Conservation (phyloP, 108 stramenopile genomes). For the Nitzschia palea region DNA sequence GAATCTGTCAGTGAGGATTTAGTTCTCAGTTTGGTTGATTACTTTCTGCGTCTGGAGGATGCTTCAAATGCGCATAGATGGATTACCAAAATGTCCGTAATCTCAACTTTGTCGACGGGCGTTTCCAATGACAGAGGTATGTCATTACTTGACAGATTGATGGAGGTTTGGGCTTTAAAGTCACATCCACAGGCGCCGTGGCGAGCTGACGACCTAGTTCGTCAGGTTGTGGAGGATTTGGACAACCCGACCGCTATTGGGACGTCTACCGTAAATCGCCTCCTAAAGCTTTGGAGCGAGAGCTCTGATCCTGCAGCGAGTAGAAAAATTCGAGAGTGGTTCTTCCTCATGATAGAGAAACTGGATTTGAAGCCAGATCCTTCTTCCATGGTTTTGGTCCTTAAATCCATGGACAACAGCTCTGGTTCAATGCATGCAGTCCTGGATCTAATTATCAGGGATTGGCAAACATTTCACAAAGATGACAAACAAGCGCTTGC, state of each 20-base stretch:
- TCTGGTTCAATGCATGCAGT: neutral
- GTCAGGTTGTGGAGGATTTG: slow-evolving; percentile 5
- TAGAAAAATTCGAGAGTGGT: slow-evolving; percentile 35
- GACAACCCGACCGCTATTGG: neutral
- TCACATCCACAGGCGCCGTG: slow-evolving; percentile 17
- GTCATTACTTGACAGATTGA: slow-evolving; percentile 3
- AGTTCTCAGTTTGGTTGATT: slow-evolving; percentile 19
- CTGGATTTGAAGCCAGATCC: slow-evolving; percentile 11
- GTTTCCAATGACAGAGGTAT: neutral
- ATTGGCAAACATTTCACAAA: slow-evolving; percentile 4
- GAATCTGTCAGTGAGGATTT: slow-evolving; percentile 5
- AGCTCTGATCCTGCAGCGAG: slow-evolving; percentile 13
- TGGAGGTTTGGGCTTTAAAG: slow-evolving; percentile 4
- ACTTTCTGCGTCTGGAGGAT: slow-evolving; percentile 29
- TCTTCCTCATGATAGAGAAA: slow-evolving; percentile 18
- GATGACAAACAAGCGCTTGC: slow-evolving; percentile 12
- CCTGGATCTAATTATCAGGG: neutral
- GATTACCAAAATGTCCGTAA: slow-evolving; percentile 14
- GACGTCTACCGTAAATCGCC: slow-evolving; percentile 4
- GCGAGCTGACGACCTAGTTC: slow-evolving; percentile 28
- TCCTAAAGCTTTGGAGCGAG: slow-evolving; percentile 20
- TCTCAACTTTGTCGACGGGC: neutral
- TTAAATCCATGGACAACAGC: slow-evolving; percentile 3
- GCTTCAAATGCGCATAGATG: slow-evolving; percentile 18
- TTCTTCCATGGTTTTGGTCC: slow-evolving; percentile 1